These are phyloP conservation scores for Drosera spatulata DNA, from an alignment of 179 eudicot genomes.

Conservation along the genomic window DNA sequence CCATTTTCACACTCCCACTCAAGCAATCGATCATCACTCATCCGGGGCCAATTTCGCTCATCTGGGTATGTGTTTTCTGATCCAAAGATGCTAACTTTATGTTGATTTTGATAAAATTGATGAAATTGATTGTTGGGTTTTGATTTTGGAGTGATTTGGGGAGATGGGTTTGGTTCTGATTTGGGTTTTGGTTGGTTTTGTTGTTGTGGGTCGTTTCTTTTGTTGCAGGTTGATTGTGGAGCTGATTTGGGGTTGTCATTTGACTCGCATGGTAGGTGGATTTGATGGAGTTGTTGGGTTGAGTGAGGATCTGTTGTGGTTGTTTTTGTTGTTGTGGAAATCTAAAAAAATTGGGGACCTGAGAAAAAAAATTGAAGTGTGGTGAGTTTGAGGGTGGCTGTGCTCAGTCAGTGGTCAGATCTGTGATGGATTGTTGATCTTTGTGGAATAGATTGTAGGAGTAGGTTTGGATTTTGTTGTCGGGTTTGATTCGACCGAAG, in stretches of 20 bases:
- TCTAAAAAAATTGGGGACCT: conserved; percentile 6
- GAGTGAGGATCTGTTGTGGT: conserved; percentile 18
- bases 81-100: too few species aligned
- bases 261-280: conserved; percentile 2
- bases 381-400: background rate
- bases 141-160: background rate
- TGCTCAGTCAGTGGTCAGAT: background rate
- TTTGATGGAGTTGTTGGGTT: background rate
- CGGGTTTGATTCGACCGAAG: background rate
- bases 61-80: background rate
- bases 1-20: background rate
- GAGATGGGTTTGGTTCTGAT: background rate
- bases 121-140: too few species aligned
- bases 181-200: background rate
- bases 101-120: background rate
- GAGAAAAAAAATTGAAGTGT: background rate
- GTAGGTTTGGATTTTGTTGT: conserved; percentile 1
- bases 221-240: background rate
- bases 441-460: conserved; percentile 2
- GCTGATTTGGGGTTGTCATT: background rate
- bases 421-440: background rate
- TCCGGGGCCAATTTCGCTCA: background rate
- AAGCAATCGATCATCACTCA: background rate
- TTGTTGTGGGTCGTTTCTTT: background rate
- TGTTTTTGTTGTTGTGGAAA: conserved; percentile 36